Percentiles rank a stretch among this genome's conserved stretches.
These are phyloP conservation scores for Rhazya stricta DNA, from an alignment of 257 asterid species.

Conservation along the genomic window DNA sequence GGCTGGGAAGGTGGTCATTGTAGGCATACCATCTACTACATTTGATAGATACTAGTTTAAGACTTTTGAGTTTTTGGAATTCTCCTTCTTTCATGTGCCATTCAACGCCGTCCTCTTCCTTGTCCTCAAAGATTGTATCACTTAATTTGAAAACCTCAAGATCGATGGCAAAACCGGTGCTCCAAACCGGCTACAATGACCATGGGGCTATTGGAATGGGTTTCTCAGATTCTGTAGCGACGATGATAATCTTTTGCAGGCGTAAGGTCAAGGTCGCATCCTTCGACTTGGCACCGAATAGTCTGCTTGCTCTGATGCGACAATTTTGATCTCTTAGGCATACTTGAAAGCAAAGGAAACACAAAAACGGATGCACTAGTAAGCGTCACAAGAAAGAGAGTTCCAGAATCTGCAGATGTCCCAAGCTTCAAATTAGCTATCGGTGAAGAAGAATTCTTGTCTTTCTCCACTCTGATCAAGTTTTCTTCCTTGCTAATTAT, in stretches of 20 bases:
- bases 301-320: constrained; percentile 40
- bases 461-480: too few relatives aligned
- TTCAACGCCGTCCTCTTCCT: neutral
- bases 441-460: constrained; percentile 2
- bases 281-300: constrained; percentile 75
- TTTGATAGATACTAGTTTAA: neutral
- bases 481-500: too few relatives aligned
- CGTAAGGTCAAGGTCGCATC: constrained; percentile 59
- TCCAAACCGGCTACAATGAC: constrained; percentile 58
- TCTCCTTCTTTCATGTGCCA: constrained; percentile 2
- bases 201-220: constrained; percentile 61
- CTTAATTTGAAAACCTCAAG: constrained; percentile 4
- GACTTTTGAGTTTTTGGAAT: neutral
- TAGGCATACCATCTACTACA: neutral
- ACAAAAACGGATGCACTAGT: constrained; percentile 7
- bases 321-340: constrained; percentile 28
- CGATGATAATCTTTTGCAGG: constrained; percentile 67
- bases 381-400: neutral
- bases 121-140: neutral
- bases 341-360: constrained; percentile 12
- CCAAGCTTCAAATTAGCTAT: constrained; percentile 36
- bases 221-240: constrained; percentile 57
- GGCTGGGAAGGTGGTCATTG: constrained; percentile 7
- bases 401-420: constrained; percentile 18
- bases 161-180: constrained; percentile 67